These are phyloP conservation scores for Oryza longistaminata DNA, from an alignment of 176 grass and related monocot species.

Conservation along the genomic window DNA sequence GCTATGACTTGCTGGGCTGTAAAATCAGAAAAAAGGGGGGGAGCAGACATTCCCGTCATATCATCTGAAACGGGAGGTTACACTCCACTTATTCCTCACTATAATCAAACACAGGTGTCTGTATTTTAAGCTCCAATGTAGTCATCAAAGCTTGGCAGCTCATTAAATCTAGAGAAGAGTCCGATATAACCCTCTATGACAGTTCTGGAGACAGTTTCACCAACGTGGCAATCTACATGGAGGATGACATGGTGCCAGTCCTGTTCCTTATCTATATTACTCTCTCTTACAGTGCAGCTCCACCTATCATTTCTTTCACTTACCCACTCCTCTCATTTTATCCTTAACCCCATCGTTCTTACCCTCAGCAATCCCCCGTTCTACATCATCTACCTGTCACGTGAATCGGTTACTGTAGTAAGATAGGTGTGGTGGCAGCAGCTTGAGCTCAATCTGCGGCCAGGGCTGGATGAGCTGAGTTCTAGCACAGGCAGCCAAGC, in stretches of 20 bases:
- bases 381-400: too few species aligned
- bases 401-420: too few species aligned
- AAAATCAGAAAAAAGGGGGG: not conserved
- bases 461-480: too few species aligned
- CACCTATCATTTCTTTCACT: too few species aligned
- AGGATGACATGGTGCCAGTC: not conserved
- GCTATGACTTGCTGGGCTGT: not conserved
- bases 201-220: not conserved
- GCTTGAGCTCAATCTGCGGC: too few species aligned
- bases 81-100: constrained; percentile 16
- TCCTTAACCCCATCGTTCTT: too few species aligned
- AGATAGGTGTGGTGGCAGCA: too few species aligned
- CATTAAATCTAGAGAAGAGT: not conserved
- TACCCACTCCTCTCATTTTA: too few species aligned
- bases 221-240: not conserved
- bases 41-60: not conserved
- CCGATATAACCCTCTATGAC: not conserved
- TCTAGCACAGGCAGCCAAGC: too few species aligned
- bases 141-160: not conserved
- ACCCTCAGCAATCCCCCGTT: too few species aligned
- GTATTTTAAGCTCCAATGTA: not conserved
- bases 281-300: not conserved
- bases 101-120: not conserved
- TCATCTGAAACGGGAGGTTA: not conserved
- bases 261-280: not conserved